These are phyloP conservation scores for Rhodotorula taiwanensis DNA, from an alignment of 768 basidiomycete species.

Conservation along the genomic window DNA sequence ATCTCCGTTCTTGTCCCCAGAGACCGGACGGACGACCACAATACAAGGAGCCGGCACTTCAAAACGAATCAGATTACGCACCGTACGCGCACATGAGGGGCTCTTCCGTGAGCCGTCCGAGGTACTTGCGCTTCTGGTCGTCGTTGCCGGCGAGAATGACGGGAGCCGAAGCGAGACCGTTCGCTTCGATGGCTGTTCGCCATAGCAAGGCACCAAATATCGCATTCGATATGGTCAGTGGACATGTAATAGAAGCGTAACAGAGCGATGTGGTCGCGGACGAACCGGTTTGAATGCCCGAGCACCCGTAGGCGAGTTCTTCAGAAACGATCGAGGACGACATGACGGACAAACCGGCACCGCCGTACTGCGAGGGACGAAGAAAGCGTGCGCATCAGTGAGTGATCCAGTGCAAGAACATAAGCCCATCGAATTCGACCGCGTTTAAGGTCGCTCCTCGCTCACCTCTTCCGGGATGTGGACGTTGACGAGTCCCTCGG, in stretches of 20 bases:
- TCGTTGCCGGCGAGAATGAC: conserved; percentile 45
- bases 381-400: background rate
- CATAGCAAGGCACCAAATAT: no score
- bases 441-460: no score
- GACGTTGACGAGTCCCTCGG: conserved; percentile 45
- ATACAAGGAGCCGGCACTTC: no score
- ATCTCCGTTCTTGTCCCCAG: no score
- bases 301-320: conserved; percentile 36
- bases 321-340: conserved; percentile 46
- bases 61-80: conserved; percentile 8
- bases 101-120: conserved; percentile 47
- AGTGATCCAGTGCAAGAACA: no score
- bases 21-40: no score
- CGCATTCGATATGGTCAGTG: no score
- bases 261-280: no score
- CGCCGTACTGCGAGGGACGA: conserved; percentile 41
- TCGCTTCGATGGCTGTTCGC: conserved; percentile 48
- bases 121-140: conserved; percentile 46
- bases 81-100: conserved; percentile 47
- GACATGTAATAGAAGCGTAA: no score
- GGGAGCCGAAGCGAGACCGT: conserved; percentile 46
- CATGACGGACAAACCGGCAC: conserved; percentile 44
- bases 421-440: no score
- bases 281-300: conserved; percentile 31
- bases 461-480: conserved; percentile 46